phyloP scores from a whole-genome alignment of 148 eudicot species.

The Gaultheria prostrata region DNA sequence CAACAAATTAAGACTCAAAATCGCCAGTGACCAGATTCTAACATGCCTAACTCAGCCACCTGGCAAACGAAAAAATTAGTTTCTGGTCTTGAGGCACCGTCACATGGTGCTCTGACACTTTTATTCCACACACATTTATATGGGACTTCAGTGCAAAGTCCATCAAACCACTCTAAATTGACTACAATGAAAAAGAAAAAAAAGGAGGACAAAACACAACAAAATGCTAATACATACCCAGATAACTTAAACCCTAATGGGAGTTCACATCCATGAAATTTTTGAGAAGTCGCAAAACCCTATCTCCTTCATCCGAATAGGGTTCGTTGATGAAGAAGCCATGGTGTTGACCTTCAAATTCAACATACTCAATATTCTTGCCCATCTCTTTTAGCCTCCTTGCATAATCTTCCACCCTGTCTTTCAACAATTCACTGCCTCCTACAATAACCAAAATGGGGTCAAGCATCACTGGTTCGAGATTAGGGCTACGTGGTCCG shows the following conservation, averaged over 20 bases:
- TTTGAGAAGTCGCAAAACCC: conserved; percentile 27
- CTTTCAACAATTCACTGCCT: conserved; percentile 60
- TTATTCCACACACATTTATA: too few relatives aligned
- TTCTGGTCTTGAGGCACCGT: too few relatives aligned
- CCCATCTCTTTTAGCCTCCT: conserved; percentile 44
- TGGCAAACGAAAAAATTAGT: too few relatives aligned
- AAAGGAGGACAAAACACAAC: background rate
- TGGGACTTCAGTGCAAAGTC: background rate
- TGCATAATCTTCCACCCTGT: conserved; percentile 55
- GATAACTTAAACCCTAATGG: conserved; percentile 13
- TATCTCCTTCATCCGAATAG: conserved; percentile 31
- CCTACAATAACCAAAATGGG: conserved; percentile 63
- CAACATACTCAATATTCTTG: conserved; percentile 42
- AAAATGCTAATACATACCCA: background rate
- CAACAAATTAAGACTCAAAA: too few relatives aligned
- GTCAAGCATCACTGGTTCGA: conserved; percentile 38
- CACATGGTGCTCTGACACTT: too few relatives aligned
- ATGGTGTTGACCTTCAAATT: conserved; percentile 54
- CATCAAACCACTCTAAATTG: background rate
- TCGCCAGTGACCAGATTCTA: too few relatives aligned
- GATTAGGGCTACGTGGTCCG: conserved; percentile 53
- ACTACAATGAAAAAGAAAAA: background rate
- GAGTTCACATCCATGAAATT: conserved; percentile 36
- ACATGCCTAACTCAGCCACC: too few relatives aligned
- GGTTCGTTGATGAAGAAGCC: conserved; percentile 55